Evolutionary conservation across 257 asterid species (phyloP), one percentile per base, ranked within the genome.

Genomic region (Solanum corneliomulleri): DNA sequence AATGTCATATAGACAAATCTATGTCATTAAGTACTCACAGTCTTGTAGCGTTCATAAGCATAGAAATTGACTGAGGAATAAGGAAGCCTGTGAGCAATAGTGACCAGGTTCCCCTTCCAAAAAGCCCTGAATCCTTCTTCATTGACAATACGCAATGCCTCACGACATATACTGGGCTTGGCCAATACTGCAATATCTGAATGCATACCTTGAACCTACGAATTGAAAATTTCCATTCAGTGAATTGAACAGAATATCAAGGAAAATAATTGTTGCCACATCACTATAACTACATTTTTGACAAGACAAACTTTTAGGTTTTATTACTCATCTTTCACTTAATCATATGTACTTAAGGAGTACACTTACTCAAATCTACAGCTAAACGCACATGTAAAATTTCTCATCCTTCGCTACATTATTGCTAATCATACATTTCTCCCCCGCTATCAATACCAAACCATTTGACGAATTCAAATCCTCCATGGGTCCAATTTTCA

Each of bases 101-200:
- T 96, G 91, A 96, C 98, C 91, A 96, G 88, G 89, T 95, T 96
- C 86, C 99, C 99, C 92, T 93, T 96, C 99, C 99, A 96, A 82
- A 96, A 96, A 13, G 99, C 98, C 89, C 95, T 90, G 88, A 96
- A 92, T 68, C 98, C 99, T 88, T 96, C 99, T 88, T 95, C 99
- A n/a, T 92, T 89, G 71, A 92, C 88, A 87, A 96, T 92, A 5
- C 97, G 93, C 42, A 92, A 4, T 8, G 98, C 98, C 91, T 95
- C 99, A 3, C 89, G 94, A 93, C 94, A 92, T 83, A 96, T 90
- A 47, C 95, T 87, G 71, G 98, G 96, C 82, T 94, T 96, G 88
- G 95, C 94, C 93, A 96, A 66, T 74, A 89, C 82, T 56, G 97
- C 94, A 85, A 91, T 98, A 86, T 96, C 98, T 14, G 99, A 93